These are phyloP conservation scores for Geosmithia putterillii DNA, from an alignment of 2,329 filamentous ascomycete species.

Conservation along the genomic window DNA sequence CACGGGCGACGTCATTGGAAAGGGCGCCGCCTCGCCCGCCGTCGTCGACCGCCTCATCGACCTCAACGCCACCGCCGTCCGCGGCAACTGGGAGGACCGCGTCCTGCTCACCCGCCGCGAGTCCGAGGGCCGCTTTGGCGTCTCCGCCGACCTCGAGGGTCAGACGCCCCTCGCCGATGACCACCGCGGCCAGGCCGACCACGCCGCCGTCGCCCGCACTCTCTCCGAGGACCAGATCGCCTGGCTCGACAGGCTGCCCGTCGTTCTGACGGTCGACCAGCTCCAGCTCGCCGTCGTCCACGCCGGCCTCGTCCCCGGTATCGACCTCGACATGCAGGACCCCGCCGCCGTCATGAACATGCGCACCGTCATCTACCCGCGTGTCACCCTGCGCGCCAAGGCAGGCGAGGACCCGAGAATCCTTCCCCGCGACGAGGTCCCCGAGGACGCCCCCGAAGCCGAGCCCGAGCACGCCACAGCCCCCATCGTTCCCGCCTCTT, in stretches of 20 bases:
- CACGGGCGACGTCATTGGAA: slow-evolving; percentile 69
- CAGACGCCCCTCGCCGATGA: slow-evolving; percentile 5
- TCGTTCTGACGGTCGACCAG: slow-evolving; percentile 64
- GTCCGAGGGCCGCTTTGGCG: slow-evolving; percentile 10
- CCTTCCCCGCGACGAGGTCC: slow-evolving; percentile 6
- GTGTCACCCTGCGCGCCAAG: slow-evolving; percentile 23
- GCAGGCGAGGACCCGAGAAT: slow-evolving; percentile 8
- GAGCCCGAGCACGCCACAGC: slow-evolving; percentile 1
- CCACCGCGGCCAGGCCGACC: slow-evolving; percentile 20
- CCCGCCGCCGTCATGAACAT: slow-evolving; percentile 85
- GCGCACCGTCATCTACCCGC: slow-evolving; percentile 57
- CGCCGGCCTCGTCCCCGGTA: slow-evolving; percentile 68
- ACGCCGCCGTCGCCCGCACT: slow-evolving; percentile 43
- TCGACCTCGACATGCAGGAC: slow-evolving; percentile 58
- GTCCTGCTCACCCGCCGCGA: slow-evolving; percentile 54
- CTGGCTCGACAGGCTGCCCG: slow-evolving; percentile 60
- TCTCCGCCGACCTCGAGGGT: slow-evolving; percentile 12
- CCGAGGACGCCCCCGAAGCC: slow-evolving; percentile 7
- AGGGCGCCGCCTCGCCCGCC: slow-evolving; percentile 71
- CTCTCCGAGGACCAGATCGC: slow-evolving; percentile 45
- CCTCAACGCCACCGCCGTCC: slow-evolving; percentile 66
- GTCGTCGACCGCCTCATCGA: slow-evolving; percentile 66
- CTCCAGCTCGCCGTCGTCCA: slow-evolving; percentile 64
- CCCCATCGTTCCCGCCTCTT: neutral
- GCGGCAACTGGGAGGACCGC: slow-evolving; percentile 87